These are phyloP conservation scores for Fusarium sp. DNA, from an alignment of 2,329 filamentous ascomycete species.

Conservation along the genomic window DNA sequence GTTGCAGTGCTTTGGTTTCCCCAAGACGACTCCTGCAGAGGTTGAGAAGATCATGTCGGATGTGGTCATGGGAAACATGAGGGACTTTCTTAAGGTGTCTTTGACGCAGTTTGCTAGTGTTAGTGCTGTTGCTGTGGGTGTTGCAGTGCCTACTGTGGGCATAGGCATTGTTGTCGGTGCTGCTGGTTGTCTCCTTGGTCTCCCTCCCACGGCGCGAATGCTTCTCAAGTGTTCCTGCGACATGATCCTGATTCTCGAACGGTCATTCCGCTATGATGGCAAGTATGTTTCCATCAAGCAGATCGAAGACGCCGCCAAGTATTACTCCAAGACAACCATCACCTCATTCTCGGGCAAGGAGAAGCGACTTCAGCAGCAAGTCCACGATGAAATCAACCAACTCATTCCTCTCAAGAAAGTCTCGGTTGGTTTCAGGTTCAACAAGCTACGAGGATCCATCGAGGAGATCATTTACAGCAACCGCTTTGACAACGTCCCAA, in stretches of 20 bases:
- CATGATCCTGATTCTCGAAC: slow-evolving; percentile 43
- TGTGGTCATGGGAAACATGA: slow-evolving; percentile 42
- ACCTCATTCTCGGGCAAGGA: slow-evolving; percentile 38
- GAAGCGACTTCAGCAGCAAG: slow-evolving; percentile 39
- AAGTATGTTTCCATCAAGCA: slow-evolving; percentile 45
- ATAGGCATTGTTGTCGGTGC: slow-evolving; percentile 37
- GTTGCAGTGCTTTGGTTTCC: slow-evolving; percentile 44
- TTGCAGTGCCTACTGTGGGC: slow-evolving; percentile 34
- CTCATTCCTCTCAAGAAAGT: slow-evolving; percentile 41
- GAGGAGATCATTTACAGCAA: slow-evolving; percentile 41
- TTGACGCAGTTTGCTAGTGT: slow-evolving; percentile 35
- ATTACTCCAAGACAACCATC: slow-evolving; percentile 37
- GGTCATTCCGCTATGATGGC: slow-evolving; percentile 41
- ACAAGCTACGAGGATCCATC: slow-evolving; percentile 32
- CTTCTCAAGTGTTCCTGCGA: slow-evolving; percentile 44
- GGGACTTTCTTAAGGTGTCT: slow-evolving; percentile 37
- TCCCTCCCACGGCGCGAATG: slow-evolving; percentile 40
- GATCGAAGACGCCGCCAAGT: slow-evolving; percentile 43
- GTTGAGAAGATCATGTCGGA: slow-evolving; percentile 41
- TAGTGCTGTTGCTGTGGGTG: slow-evolving; percentile 30
- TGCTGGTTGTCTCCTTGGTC: slow-evolving; percentile 32
- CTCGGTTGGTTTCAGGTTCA: slow-evolving; percentile 40
- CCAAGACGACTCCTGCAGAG: slow-evolving; percentile 39
- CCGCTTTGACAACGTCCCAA: slow-evolving; percentile 29
- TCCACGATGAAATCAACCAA: slow-evolving; percentile 43